A percentile compares a stretch with the other conserved stretches of the same genome.
phyloP scores from a whole-genome alignment of 345 rosid genomes.

The Murraya paniculata region DNA sequence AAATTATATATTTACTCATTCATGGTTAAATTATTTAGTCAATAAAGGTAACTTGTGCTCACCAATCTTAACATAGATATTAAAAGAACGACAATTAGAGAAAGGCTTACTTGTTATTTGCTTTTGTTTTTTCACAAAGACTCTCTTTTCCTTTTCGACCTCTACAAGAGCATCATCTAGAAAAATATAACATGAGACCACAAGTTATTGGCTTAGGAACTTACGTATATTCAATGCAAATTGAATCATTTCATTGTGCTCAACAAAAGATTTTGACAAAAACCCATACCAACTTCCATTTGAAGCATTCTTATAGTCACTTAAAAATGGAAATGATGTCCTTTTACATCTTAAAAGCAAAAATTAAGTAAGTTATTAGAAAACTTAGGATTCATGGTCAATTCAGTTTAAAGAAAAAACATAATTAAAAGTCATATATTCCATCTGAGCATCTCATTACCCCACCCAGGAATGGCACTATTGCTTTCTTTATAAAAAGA shows the following conservation, averaged over 20 bases:
- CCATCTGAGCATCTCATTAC: too few species aligned
- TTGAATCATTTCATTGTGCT: not conserved
- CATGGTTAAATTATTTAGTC: not conserved
- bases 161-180: constrained; percentile 81
- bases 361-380: too few species aligned
- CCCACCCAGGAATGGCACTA: too few species aligned
- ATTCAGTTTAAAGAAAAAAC: too few species aligned
- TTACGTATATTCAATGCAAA: not conserved
- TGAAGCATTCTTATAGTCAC: not conserved
- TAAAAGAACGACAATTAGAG: not conserved
- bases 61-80: not conserved
- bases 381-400: too few species aligned
- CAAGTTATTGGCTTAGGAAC: not conserved
- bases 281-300: not conserved
- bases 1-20: not conserved
- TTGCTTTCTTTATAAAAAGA: too few species aligned
- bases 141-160: constrained; percentile 62
- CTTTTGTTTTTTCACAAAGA: constrained; percentile 73
- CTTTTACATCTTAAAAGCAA: too few species aligned
- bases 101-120: constrained; percentile 65
- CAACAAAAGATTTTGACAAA: not conserved
- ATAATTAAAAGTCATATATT: too few species aligned
- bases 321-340: not conserved
- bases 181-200: constrained; percentile 2
- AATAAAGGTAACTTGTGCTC: not conserved